Evolutionary conservation across 371 early-diverging fungal genomes (phyloP).

Genomic region (Mortierella sp.): DNA sequence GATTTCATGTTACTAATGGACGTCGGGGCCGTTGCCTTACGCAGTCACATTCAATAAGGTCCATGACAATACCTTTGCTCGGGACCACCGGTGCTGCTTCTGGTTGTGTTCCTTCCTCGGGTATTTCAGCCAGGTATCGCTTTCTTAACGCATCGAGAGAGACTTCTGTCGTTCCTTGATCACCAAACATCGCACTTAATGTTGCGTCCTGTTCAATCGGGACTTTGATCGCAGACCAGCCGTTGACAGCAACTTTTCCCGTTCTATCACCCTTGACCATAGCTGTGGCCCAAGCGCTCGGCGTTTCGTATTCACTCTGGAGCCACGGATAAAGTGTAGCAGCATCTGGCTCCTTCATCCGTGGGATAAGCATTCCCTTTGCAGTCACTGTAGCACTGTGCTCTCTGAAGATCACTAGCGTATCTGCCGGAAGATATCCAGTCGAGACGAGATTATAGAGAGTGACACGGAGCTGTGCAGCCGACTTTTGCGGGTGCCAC

Average conservation of each 20-base stretch:
- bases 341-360: conserved; percentile 26
- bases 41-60: not conserved
- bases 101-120: conserved; percentile 9
- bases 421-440: conserved; percentile 42
- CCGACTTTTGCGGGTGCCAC: conserved; percentile 18
- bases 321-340: conserved; percentile 46
- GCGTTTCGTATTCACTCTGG: conserved; percentile 62
- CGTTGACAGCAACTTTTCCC: conserved; percentile 63
- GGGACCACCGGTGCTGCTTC: not conserved
- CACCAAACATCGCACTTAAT: conserved; percentile 31
- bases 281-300: conserved; percentile 68
- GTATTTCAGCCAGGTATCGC: conserved; percentile 45
- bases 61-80: conserved; percentile 12
- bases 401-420: conserved; percentile 51
- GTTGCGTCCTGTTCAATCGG: conserved; percentile 40
- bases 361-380: conserved; percentile 56
- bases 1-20: too few species aligned
- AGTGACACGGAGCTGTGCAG: conserved; percentile 42
- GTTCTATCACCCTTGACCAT: conserved; percentile 58
- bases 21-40: too few species aligned
- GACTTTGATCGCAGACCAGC: conserved; percentile 67
- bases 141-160: conserved; percentile 59
- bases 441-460: conserved; percentile 43
- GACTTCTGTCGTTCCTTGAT: conserved; percentile 45
- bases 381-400: conserved; percentile 58